Base-by-base conservation (phyloP, 129 eudicot species). In the Lonicera japonica region DNA sequence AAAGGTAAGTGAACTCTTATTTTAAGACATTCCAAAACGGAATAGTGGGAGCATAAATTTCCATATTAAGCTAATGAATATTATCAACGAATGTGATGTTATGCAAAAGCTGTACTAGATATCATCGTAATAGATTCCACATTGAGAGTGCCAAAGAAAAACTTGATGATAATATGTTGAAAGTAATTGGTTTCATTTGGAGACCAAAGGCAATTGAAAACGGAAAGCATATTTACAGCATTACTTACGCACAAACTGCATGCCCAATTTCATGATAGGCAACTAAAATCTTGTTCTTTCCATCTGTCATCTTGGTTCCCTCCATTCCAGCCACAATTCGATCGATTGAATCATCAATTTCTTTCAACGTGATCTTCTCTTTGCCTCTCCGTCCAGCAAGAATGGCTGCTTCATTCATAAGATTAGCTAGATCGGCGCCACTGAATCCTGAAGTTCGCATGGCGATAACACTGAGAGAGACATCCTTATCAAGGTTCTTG, bases 391-490 rank as follows among this genome's bases (percentile, higher is more conserved):
- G 63, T 18, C 91, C 95, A 8, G 97, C 91, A 54, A 89, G 86
- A 78, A 89, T 83, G 5, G 95, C 97, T 9, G 97, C 91, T 76
- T 89, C 97, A 36, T 89, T 89, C 91, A 89, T 65, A 54, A 89
- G 86, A 71, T 83, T 89, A n/a, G 91, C 97, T 1, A 89, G 76
- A 65, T 83, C 91, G 45, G 97, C 95, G 45, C 95, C 95, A 55
- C 91, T 89, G 72, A 89, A 89, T 8, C 97, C 95, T 0, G 95
- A 88, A 1, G 95, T 89, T 58, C 85, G 79, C 95, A 89, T 83
- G 19, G 92, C 97, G 14, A 89, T 78, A 36, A 80, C 83, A 69
- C 74, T 66, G 0, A 86, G 73, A 18, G 94, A 80, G 14, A 86
- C 84, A 54, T 76, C 79, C 60, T 59, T 72, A 66, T 70, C 86